Conservation (phyloP, 805 yeast genomes). For the Metschnikowia amazonensis region DNA sequence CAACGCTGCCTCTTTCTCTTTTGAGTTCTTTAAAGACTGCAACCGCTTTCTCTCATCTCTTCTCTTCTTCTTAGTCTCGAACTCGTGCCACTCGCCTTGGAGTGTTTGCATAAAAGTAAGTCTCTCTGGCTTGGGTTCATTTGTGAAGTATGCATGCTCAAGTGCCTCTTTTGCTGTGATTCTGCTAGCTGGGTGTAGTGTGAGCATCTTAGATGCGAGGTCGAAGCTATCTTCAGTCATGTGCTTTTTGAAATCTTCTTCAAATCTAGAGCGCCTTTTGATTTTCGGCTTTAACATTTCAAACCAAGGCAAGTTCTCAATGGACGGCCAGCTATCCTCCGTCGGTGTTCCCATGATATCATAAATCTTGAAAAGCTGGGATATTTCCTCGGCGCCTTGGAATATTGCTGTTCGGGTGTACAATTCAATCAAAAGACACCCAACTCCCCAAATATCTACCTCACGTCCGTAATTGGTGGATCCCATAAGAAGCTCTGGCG, state of each 20-base stretch:
- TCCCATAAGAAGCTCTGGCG: conserved; percentile 89
- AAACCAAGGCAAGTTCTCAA: conserved; percentile 87
- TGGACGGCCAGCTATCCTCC: conserved; percentile 67
- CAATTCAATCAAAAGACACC: conserved; percentile 82
- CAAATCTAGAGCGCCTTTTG: conserved; percentile 29
- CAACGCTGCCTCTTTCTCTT: conserved; percentile 13
- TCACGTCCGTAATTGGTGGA: conserved; percentile 86
- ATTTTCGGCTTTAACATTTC: conserved; percentile 68
- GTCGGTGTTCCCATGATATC: conserved; percentile 86
- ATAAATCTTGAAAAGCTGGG: conserved; percentile 74
- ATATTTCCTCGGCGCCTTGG: conserved; percentile 85
- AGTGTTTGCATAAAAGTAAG: conserved; percentile 52
- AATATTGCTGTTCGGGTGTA: conserved; percentile 73
- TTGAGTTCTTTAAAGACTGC: conserved; percentile 25
- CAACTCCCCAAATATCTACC: conserved; percentile 96
- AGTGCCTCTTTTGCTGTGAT: conserved; percentile 69
- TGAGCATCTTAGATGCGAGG: conserved; percentile 59
- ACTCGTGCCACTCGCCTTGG: conserved; percentile 94
- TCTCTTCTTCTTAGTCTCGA: conserved; percentile 81
- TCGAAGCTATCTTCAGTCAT: conserved; percentile 56
- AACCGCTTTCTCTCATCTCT: conserved; percentile 43
- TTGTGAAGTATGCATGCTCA: conserved; percentile 63
- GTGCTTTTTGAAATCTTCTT: conserved; percentile 27
- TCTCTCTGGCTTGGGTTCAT: conserved; percentile 63
- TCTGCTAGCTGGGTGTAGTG: conserved; percentile 66